Conservation (phyloP, 2,329 filamentous ascomycete genomes). For the Zymoseptoria pseudotritici region DNA sequence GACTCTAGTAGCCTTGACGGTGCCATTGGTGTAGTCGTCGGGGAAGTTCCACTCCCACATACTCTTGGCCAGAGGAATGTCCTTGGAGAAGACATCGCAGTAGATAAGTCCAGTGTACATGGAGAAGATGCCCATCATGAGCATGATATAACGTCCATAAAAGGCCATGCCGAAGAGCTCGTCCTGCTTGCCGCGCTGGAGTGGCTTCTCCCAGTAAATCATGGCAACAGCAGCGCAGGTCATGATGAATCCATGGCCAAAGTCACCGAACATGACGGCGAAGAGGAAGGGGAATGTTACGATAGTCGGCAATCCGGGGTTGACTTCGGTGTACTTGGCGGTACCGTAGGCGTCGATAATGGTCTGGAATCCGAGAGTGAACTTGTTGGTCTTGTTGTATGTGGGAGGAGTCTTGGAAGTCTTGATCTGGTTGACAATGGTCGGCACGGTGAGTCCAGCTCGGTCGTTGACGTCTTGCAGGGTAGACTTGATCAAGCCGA, state of each 20-base stretch:
- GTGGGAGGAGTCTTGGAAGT: constrained; percentile 97
- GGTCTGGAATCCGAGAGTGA: constrained; percentile 95
- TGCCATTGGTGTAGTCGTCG: constrained; percentile 40
- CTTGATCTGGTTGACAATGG: constrained; percentile 94
- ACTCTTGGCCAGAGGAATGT: constrained; percentile 79
- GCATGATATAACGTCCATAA: constrained; percentile 95
- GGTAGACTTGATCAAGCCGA: constrained; percentile 83
- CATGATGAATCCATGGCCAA: constrained; percentile 91
- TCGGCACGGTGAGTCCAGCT: constrained; percentile 91
- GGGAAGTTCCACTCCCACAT: constrained; percentile 80
- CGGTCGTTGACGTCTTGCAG: constrained; percentile 94
- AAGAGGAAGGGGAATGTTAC: constrained; percentile 99
- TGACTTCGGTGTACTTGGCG: constrained; percentile 93
- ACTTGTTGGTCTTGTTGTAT: constrained; percentile 96
- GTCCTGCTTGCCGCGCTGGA: constrained; percentile 80
- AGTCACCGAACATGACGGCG: constrained; percentile 99
- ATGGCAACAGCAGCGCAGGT: constrained; percentile 73
- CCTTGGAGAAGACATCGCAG: constrained; percentile 94
- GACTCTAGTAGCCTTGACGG: constrained; percentile 58
- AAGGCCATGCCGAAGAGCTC: constrained; percentile 98
- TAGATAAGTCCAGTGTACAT: constrained; percentile 96
- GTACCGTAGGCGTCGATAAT: constrained; percentile 99
- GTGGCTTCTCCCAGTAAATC: constrained; percentile 91
- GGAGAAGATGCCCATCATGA: constrained; percentile 96
- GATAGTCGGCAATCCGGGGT: constrained; percentile 89